These are phyloP conservation scores for Mycocentrospora acerina DNA, from an alignment of 2,329 filamentous ascomycete species.

Conservation along the genomic window DNA sequence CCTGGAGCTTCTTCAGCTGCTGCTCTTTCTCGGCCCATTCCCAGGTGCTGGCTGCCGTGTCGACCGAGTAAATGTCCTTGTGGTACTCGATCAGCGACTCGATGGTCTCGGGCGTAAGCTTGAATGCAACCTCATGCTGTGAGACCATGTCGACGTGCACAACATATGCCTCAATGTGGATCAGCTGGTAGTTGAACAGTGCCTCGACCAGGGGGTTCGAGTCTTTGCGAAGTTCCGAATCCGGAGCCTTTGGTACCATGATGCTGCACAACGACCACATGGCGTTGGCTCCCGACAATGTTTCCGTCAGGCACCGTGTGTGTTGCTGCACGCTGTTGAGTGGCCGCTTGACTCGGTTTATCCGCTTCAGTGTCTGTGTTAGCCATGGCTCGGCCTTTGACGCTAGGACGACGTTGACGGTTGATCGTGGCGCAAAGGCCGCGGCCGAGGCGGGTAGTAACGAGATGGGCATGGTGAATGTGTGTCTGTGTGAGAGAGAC, in stretches of 20 bases:
- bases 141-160: constrained; percentile 99
- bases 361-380: constrained; percentile 92
- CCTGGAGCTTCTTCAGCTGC: constrained; percentile 95
- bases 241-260: constrained; percentile 88
- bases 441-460: constrained; percentile 93
- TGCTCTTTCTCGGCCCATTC: constrained; percentile 96
- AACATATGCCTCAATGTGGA: constrained; percentile 95
- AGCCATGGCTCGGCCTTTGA: constrained; percentile 95
- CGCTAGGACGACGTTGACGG: constrained; percentile 90
- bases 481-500: constrained; percentile 33
- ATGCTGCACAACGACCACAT: constrained; percentile 94
- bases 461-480: constrained; percentile 75
- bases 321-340: constrained; percentile 97
- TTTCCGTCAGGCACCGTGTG: constrained; percentile 92
- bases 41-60: constrained; percentile 85
- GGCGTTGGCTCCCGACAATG: constrained; percentile 81
- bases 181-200: constrained; percentile 87
- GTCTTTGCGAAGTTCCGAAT: constrained; percentile 80
- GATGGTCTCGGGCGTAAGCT: constrained; percentile 93
- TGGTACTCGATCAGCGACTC: constrained; percentile 92
- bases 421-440: constrained; percentile 90
- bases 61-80: constrained; percentile 90
- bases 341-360: constrained; percentile 94
- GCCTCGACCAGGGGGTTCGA: constrained; percentile 81
- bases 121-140: constrained; percentile 96